phyloP scores from a whole-genome alignment of 1,284 basidiomycete genomes.

The Moesziomyces parantarcticus region DNA sequence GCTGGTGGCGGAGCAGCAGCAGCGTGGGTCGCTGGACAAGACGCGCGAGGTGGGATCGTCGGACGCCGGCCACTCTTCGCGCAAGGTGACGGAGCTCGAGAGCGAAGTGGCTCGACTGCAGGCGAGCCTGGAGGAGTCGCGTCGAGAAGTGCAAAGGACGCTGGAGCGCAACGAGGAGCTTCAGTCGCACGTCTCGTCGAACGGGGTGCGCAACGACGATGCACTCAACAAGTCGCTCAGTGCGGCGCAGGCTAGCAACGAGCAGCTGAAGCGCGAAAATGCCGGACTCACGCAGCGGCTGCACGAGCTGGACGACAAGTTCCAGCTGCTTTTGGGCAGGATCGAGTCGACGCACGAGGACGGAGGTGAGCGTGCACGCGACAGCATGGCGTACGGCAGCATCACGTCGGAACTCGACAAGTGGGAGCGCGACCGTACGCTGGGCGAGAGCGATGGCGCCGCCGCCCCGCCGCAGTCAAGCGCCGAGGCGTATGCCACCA shows the following conservation, averaged over 20 bases:
- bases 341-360: constrained; percentile 53
- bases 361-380: constrained; percentile 32
- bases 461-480: constrained; percentile 26
- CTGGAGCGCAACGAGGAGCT: constrained; percentile 54
- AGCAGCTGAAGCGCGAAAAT: constrained; percentile 56
- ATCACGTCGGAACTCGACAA: constrained; percentile 62
- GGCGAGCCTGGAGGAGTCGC: constrained; percentile 36
- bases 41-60: constrained; percentile 21
- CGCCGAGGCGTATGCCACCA: constrained; percentile 34
- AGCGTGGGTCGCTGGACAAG: constrained; percentile 39
- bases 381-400: constrained; percentile 52
- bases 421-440: constrained; percentile 52
- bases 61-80: constrained; percentile 20
- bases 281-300: constrained; percentile 48
- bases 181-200: constrained; percentile 29
- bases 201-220: constrained; percentile 4
- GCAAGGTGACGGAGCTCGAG: constrained; percentile 52
- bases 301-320: constrained; percentile 59
- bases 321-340: constrained; percentile 53
- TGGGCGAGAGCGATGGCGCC: constrained; percentile 22
- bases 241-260: constrained; percentile 45
- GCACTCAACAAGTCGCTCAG: constrained; percentile 21
- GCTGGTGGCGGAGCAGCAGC: constrained; percentile 55
- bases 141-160: constrained; percentile 52
- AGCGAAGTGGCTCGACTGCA: constrained; percentile 45